Base-by-base conservation (phyloP, 306 rosid genomes). In the Inga laurina region DNA sequence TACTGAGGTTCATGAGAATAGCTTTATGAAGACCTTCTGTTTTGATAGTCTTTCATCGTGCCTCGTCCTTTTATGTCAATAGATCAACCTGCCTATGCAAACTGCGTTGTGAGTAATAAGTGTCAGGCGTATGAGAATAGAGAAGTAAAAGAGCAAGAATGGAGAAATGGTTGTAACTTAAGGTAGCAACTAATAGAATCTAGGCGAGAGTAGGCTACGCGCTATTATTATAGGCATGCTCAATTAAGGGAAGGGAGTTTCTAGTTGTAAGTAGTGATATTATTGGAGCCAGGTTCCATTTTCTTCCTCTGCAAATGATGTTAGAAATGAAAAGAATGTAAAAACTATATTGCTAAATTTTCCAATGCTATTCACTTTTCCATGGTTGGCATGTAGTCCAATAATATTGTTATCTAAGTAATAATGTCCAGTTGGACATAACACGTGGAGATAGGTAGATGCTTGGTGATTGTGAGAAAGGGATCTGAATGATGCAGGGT, bases 241-340 rank as follows among this genome's bases (percentile, higher is more conserved):
- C 57, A 22, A 44, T 70, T 43, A 43, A 43, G 14, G 57, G n/a
- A 44, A 45, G 39, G 39, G 18, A 13, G 57, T 72, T 72, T 72
- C 57, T 83, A 46, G 82, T 45, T 51, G 51, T 76, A 69, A 68
- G 27, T 51, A 22, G 61, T 56, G 51, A 14, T 77, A 77, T 56
- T 15, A 9, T 65, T 59, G 37, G 57, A 21, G 74, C 41, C 51
- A 41, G 51, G 51, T 41, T 70, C 22, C 10, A 69, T 39, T 39
- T 69, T 19, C 34, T n/a, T 39, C 14, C 24, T 4, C 30, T 70
- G 21, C 27, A 62, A 66, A 81, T 35, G 34, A 62, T 81, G 74
- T 48, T 81, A 35, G 43, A 75, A 62, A 14, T 32, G 74, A 39
- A 62, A 73, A 70, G 16, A 41, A 54, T 3, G 24, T 41, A n/a